Percentiles rank a stretch among this genome's conserved stretches.
Conservation (phyloP, 371 early-diverging fungal species). For the Mortierella sp. region DNA sequence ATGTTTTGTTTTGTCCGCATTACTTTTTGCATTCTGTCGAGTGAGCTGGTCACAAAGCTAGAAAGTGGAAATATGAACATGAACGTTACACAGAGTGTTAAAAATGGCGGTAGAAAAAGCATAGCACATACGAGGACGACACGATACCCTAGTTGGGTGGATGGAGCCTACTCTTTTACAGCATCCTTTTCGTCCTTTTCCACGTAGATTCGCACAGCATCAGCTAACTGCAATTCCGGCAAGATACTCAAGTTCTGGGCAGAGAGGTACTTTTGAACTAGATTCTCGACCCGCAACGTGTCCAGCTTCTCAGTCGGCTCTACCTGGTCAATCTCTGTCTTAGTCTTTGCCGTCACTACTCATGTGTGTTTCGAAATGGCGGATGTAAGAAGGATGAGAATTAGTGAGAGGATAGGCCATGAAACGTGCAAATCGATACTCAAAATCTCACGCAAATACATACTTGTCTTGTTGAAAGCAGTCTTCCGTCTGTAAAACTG, state of each 20-base stretch:
- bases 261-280: conserved; percentile 81
- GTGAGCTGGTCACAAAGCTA: conserved; percentile 44
- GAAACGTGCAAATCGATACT: background rate
- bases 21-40: conserved; percentile 45
- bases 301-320: conserved; percentile 69
- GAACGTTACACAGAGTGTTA: background rate
- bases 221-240: conserved; percentile 84
- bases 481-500: conserved; percentile 77
- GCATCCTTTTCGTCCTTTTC: conserved; percentile 93
- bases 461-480: conserved; percentile 17
- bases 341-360: conserved; percentile 5
- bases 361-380: background rate
- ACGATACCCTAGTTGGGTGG: background rate
- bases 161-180: conserved; percentile 65
- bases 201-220: conserved; percentile 85
- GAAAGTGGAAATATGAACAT: background rate
- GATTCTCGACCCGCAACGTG: conserved; percentile 78
- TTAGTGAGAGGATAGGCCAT: background rate
- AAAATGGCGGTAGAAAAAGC: background rate
- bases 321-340: conserved; percentile 26
- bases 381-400: background rate
- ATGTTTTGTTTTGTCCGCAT: conserved; percentile 56
- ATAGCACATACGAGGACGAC: background rate
- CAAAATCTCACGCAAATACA: background rate
- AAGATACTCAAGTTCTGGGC: conserved; percentile 78